These are phyloP conservation scores for Davidsoniella eucalypti DNA, from an alignment of 2,329 filamentous ascomycete genomes.

Conservation along the genomic window DNA sequence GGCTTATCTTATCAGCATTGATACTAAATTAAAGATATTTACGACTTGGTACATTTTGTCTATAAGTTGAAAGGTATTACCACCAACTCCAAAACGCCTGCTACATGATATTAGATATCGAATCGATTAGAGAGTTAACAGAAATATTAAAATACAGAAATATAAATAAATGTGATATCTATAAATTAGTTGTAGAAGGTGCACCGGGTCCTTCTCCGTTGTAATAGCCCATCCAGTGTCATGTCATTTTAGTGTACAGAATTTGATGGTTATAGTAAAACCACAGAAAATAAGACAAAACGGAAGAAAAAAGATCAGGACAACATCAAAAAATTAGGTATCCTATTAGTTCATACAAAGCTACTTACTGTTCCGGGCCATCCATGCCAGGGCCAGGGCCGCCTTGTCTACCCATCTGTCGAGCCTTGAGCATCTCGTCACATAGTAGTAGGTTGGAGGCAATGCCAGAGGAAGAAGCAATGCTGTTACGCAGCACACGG, in stretches of 20 bases:
- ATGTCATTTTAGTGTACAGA: slow-evolving; percentile 13
- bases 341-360: slow-evolving; percentile 14
- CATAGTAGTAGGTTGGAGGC: slow-evolving; percentile 89
- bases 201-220: slow-evolving; percentile 1
- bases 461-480: slow-evolving; percentile 88
- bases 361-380: slow-evolving; percentile 35
- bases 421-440: slow-evolving; percentile 91
- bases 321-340: slow-evolving; percentile 3
- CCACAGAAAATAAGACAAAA: slow-evolving; percentile 1
- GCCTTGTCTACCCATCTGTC: slow-evolving; percentile 68
- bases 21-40: no score
- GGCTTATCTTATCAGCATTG: slow-evolving; percentile 18
- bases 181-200: slow-evolving; percentile 6
- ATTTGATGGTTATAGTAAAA: slow-evolving; percentile 8
- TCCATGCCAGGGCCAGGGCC: slow-evolving; percentile 51
- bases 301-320: slow-evolving; percentile 3
- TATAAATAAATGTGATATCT: neutral
- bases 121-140: no score
- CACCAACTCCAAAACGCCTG: no score
- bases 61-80: no score
- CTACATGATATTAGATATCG: no score
- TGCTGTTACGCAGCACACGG: slow-evolving; percentile 80
- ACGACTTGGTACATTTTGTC: no score
- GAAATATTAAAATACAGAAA: no score
- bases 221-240: slow-evolving; percentile 11